phyloP scores from a whole-genome alignment of 768 basidiomycete genomes.

The Candolleomyces eurysporus region DNA sequence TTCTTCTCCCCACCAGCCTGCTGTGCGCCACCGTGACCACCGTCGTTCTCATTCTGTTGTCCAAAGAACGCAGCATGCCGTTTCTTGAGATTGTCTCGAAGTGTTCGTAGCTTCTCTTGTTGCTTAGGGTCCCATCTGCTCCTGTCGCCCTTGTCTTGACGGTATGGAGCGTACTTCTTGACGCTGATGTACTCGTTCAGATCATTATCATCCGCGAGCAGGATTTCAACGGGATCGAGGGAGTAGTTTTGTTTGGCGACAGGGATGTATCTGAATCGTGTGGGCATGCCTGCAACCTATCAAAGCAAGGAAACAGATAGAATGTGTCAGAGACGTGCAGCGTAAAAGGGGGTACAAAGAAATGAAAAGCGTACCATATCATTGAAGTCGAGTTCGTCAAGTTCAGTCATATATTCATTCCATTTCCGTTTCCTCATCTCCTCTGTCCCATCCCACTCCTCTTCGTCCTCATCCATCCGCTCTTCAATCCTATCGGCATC shows the following conservation, averaged over 20 bases:
- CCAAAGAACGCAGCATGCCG: slow-evolving; percentile 22
- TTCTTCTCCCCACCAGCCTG: slow-evolving; percentile 26
- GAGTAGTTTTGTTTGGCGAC: slow-evolving; percentile 61
- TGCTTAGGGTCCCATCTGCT: slow-evolving; percentile 64
- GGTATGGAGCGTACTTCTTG: slow-evolving; percentile 91
- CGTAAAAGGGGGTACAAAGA: neutral
- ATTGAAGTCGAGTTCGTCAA: slow-evolving; percentile 92
- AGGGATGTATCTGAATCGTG: slow-evolving; percentile 89
- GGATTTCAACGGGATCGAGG: slow-evolving; percentile 80
- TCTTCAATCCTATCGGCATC: slow-evolving; percentile 36
- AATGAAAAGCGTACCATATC: slow-evolving; percentile 65
- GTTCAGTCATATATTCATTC: slow-evolving; percentile 87
- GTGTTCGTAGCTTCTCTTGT: slow-evolving; percentile 64
- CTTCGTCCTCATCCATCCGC: slow-evolving; percentile 37
- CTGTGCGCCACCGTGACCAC: slow-evolving; percentile 13
- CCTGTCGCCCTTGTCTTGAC: slow-evolving; percentile 44
- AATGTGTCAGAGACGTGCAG: neutral
- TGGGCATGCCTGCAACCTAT: slow-evolving; percentile 86
- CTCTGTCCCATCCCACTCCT: slow-evolving; percentile 87
- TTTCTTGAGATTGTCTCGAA: slow-evolving; percentile 60
- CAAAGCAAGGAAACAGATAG: slow-evolving; percentile 3
- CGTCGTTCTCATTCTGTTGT: slow-evolving; percentile 15
- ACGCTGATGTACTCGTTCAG: slow-evolving; percentile 89
- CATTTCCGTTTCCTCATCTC: slow-evolving; percentile 83
- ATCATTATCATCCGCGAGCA: slow-evolving; percentile 89